Evolutionary conservation across 2,329 filamentous ascomycete genomes (phyloP).

Genomic region (Penicillium fuscoglaucum): DNA sequence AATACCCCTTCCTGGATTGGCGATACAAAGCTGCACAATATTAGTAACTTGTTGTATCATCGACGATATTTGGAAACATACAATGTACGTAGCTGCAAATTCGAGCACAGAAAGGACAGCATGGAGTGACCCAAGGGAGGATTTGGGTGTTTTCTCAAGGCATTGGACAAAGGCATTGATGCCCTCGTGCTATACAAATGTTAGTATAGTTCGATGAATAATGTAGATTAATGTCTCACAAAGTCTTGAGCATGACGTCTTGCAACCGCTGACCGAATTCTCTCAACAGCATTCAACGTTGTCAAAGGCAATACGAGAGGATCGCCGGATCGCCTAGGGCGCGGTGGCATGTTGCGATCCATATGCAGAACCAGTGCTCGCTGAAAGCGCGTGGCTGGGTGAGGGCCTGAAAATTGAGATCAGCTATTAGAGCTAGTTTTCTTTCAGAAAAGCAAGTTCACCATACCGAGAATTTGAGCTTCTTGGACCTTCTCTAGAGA

Average conservation of each 20-base stretch:
- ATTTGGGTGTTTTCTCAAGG: not conserved
- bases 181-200: not conserved
- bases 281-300: not conserved
- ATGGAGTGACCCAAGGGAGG: conserved; percentile 6
- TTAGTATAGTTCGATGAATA: not conserved
- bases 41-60: not conserved
- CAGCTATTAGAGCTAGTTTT: not conserved
- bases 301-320: not conserved
- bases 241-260: not conserved
- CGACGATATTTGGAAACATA: not conserved
- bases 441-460: not conserved
- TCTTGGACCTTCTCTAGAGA: conserved; percentile 13
- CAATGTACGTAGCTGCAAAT: conserved; percentile 13
- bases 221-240: not conserved
- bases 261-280: conserved; percentile 1
- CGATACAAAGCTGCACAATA: conserved; percentile 8
- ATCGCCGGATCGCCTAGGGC: not conserved
- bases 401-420: not conserved
- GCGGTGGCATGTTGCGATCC: conserved; percentile 1
- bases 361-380: conserved; percentile 1
- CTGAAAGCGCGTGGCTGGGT: conserved; percentile 1
- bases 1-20: conserved; percentile 12
- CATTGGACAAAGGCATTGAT: conserved; percentile 3
- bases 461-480: conserved; percentile 11
- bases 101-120: conserved; percentile 16